Base-by-base conservation (phyloP, 2,329 filamentous ascomycete genomes). In the Cytospora piceae region DNA sequence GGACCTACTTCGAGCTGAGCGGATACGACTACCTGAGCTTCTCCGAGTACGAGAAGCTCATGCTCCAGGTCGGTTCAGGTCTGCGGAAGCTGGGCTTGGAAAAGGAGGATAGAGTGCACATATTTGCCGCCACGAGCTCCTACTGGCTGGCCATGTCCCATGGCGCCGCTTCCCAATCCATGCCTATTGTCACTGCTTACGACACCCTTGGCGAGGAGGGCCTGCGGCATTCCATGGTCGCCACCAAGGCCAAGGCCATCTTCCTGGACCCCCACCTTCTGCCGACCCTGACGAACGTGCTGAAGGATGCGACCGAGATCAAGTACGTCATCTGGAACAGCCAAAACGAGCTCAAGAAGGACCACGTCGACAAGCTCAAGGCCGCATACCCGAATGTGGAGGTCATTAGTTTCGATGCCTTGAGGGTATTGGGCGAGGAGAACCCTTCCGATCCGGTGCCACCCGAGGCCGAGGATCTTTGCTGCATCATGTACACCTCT, bases 1-100 rank as follows among this genome's bases (percentile, higher is more conserved):
- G 92, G 92, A 90, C 89, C 64, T 96, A 91, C 79, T 95, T 92
- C 75, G 92, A 96, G 81, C 87, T 94, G 72, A 90, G 90, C 75
- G 83, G 82, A 60, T 96, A 94, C 81, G 85, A 87, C 68, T 96
- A 90, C 81, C 83, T 90, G 74, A 90, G 84, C 74, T 96, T 91
- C 79, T 83, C 86, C 72, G 90, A 95, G 77, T 95, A 93, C 75
- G 88, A 94, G 81, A 83, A 87, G 74, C 80, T 90, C 72, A 85
- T 83, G 29, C 79, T 91, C 51, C 82, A 90, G 71, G 74, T 93
- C 39, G 92, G 91, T 59, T 81, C 86, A 32, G 92, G 89, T 62
- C 81, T 93, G 75, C 86, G 89, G 73, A 87, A 91, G 76, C 82
- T 95, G 39, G 92, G 92, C 63, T 80, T 94, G 76, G 78, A 79